Evolutionary conservation across 805 yeast genomes (phyloP).

Genomic region (Phaffomyces thermotolerans): DNA sequence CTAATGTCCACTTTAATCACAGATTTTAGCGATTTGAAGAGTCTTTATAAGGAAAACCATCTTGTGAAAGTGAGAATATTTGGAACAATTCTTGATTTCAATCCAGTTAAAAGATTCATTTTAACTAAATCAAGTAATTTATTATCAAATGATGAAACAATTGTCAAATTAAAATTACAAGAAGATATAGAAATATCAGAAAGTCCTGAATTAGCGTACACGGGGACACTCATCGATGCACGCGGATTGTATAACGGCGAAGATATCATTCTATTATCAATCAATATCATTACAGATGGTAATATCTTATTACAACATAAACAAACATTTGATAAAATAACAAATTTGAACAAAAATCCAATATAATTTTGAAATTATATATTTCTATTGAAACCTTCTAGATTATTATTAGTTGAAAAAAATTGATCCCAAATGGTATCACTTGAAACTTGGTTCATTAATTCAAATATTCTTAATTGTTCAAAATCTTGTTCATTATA

Average conservation of each 20-base stretch:
- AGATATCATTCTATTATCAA: conserved; percentile 3
- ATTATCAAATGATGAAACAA: conserved; percentile 4
- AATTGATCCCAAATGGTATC: conserved; percentile 68
- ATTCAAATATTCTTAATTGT: conserved; percentile 49
- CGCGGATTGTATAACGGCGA: conserved; percentile 15
- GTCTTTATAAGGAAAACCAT: conserved; percentile 7
- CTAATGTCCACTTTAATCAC: background rate
- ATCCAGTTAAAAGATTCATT: conserved; percentile 11
- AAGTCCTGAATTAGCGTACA: conserved; percentile 14
- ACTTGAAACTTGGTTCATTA: conserved; percentile 49
- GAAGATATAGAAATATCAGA: conserved; percentile 7
- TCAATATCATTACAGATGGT: conserved; percentile 6
- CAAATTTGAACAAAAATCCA: background rate
- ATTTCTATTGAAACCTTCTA: background rate
- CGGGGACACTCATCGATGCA: conserved; percentile 17
- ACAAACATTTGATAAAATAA: background rate
- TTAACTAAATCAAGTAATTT: conserved; percentile 11
- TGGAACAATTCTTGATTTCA: conserved; percentile 17
- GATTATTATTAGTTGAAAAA: conserved; percentile 24
- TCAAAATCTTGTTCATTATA: conserved; percentile 28
- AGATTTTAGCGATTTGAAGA: background rate
- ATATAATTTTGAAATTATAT: too few relatives aligned
- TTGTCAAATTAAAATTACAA: conserved; percentile 9
- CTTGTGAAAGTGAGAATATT: conserved; percentile 16
- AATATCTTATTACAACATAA: background rate